A percentile compares a stretch with the other conserved stretches of the same genome.
Evolutionary conservation across 1,139 yeast species (phyloP).

Genomic region (Suhomyces bolitotheri): DNA sequence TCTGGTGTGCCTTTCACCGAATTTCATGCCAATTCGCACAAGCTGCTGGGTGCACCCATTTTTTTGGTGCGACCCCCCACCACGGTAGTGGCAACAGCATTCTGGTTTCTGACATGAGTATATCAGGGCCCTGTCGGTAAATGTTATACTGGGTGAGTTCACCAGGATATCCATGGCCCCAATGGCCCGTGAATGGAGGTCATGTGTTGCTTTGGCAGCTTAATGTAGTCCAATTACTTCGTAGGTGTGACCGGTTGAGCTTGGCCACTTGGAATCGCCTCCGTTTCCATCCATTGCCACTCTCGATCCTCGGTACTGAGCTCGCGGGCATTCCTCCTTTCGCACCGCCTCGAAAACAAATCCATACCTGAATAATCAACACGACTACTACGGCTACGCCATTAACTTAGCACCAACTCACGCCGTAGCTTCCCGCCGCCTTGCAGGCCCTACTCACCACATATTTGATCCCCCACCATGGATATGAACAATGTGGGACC

Average conservation of each 20-base stretch:
- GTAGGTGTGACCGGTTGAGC: too few relatives aligned
- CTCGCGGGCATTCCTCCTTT: conserved; percentile 1
- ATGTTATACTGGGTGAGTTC: not conserved
- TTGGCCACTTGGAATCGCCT: too few relatives aligned
- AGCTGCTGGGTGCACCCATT: too few relatives aligned
- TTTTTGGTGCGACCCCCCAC: too few relatives aligned
- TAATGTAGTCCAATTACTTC: too few relatives aligned
- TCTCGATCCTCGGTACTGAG: too few relatives aligned
- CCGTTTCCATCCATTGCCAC: not conserved
- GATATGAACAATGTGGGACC: conserved; percentile 8
- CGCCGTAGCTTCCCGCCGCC: not conserved
- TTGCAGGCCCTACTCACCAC: too few relatives aligned
- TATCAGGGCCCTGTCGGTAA: not conserved
- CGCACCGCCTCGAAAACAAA: conserved; percentile 7
- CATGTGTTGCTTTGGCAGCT: too few relatives aligned
- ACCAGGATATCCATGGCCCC: too few relatives aligned
- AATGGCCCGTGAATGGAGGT: too few relatives aligned
- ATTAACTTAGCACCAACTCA: not conserved
- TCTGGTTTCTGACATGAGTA: not conserved
- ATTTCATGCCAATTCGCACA: too few relatives aligned
- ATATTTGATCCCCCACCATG: conserved; percentile 6
- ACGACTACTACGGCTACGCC: conserved; percentile 2
- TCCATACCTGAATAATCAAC: conserved; percentile 1
- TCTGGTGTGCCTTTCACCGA: too few relatives aligned
- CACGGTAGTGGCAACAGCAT: not conserved